Base-by-base conservation (phyloP, 805 yeast genomes). In the Starmera pachycereana region DNA sequence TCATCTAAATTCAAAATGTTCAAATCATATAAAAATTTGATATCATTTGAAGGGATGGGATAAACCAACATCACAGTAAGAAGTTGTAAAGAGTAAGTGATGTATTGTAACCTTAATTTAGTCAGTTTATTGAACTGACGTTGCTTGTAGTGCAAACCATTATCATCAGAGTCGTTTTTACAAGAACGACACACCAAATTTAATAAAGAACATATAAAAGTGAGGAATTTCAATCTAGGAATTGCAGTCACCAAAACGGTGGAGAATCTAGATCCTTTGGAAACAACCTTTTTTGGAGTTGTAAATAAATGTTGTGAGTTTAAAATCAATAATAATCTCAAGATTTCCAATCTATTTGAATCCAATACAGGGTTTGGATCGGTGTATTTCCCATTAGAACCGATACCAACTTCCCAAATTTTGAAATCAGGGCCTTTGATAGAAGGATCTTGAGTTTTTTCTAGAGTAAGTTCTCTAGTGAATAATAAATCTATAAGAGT, bases 391-490 rank as follows among this genome's bases (percentile, higher is more conserved):
- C 60, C 62, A 41, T 45, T 49, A 12, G 47, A 38, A 3, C 86
- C 89, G 29, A 88, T 69, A 6, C 96, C 96, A 4, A 82, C 76
- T 49, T 84, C 94, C 96, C 96, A 88, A 1, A 81, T 65, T 8
- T 63, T 46, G 38, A 59, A 61, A 19, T 69, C 69, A 4, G 56
- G 47, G 7, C 61, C 58, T 27, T 58, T 57, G 18, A 54, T 41
- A 3, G 42, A 37, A 5, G 41, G 29, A 27, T 39, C 35, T 12
- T 33, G 34, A 4, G 12, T 12, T 27, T 29, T 29, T 9, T 45
- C 48, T n/a, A 76, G 56, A 0, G 89, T 76, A 51, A 81, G 81
- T 1, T 74, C 75, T 10, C 68, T 64, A 32, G 67, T 65, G 53
- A 79, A 80, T 34, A 81, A 55, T n/a, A 81, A 56, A 18, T 64